Evolutionary conservation across 1,139 yeast genomes (phyloP).

Genomic region (Pichia sp.): DNA sequence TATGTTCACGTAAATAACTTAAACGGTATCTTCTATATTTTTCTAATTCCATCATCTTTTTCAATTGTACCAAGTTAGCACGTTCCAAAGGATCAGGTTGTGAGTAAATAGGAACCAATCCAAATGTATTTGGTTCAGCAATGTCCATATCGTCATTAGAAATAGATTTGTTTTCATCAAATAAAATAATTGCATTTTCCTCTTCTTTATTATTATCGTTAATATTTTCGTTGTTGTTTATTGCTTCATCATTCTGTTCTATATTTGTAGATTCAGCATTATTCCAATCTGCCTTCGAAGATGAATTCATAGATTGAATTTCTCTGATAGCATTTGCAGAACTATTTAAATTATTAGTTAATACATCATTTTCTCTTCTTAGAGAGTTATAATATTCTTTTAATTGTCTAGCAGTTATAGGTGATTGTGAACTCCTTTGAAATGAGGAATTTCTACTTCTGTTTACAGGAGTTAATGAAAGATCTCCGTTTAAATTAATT

Average conservation of each 20-base stretch:
- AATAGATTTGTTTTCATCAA: constrained; percentile 5
- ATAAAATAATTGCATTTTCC: constrained; percentile 3
- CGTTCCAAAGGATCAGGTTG: constrained; percentile 28
- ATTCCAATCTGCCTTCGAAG: neutral
- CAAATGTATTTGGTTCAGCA: constrained; percentile 1
- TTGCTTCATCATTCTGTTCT: neutral
- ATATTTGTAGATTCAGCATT: constrained; percentile 19
- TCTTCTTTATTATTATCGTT: neutral
- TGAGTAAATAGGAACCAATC: constrained; percentile 14
- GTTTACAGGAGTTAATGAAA: constrained; percentile 1
- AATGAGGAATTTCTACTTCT: constrained; percentile 4
- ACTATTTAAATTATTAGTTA: constrained; percentile 16
- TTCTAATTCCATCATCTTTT: constrained; percentile 30
- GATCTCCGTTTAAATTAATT: neutral
- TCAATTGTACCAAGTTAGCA: constrained; percentile 27
- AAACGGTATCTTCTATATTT: constrained; percentile 25
- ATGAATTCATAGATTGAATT: neutral
- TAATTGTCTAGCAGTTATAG: constrained; percentile 24
- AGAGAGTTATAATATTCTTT: constrained; percentile 25
- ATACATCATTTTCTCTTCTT: constrained; percentile 18
- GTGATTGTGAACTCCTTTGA: constrained; percentile 3
- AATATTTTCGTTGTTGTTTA: neutral
- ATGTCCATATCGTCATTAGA: neutral
- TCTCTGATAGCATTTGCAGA: neutral
- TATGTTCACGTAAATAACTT: constrained; percentile 24